Conservation (phyloP, 2,329 filamentous ascomycete species). For the Monilinia fructicola region DNA sequence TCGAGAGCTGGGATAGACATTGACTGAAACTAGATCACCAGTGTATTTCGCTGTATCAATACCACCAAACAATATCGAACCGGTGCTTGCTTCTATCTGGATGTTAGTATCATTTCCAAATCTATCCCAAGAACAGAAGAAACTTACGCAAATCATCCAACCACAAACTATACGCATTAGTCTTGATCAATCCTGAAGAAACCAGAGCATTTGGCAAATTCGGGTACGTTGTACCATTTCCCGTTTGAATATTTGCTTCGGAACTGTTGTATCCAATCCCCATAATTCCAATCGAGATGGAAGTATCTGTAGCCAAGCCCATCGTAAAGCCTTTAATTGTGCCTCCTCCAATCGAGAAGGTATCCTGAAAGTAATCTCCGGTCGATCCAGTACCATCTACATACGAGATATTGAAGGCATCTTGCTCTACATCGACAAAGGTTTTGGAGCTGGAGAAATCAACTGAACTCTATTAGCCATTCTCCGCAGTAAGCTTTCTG, state of each 20-base stretch:
- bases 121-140: background rate
- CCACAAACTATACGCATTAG: slow-evolving; percentile 45
- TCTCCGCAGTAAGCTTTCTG: background rate
- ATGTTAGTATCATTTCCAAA: slow-evolving; percentile 24
- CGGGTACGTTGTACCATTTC: slow-evolving; percentile 44
- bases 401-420: slow-evolving; percentile 60
- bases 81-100: slow-evolving; percentile 36
- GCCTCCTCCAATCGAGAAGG: slow-evolving; percentile 52
- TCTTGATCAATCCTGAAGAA: slow-evolving; percentile 46
- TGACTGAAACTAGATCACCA: slow-evolving; percentile 42
- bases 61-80: slow-evolving; percentile 48
- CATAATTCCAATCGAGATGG: slow-evolving; percentile 56
- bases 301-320: slow-evolving; percentile 52
- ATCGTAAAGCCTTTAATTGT: slow-evolving; percentile 54
- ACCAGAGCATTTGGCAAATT: slow-evolving; percentile 41
- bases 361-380: slow-evolving; percentile 60
- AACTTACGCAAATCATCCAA: slow-evolving; percentile 42
- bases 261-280: slow-evolving; percentile 54
- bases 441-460: slow-evolving; percentile 50
- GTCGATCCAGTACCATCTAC: slow-evolving; percentile 55
- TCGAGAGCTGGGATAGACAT: slow-evolving; percentile 34
- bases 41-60: slow-evolving; percentile 49
- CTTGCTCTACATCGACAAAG: slow-evolving; percentile 45
- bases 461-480: slow-evolving; percentile 43
- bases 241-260: slow-evolving; percentile 50